These are phyloP conservation scores for Hymenoscyphus fraxineus DNA, from an alignment of 2,329 filamentous ascomycete species.

Conservation along the genomic window DNA sequence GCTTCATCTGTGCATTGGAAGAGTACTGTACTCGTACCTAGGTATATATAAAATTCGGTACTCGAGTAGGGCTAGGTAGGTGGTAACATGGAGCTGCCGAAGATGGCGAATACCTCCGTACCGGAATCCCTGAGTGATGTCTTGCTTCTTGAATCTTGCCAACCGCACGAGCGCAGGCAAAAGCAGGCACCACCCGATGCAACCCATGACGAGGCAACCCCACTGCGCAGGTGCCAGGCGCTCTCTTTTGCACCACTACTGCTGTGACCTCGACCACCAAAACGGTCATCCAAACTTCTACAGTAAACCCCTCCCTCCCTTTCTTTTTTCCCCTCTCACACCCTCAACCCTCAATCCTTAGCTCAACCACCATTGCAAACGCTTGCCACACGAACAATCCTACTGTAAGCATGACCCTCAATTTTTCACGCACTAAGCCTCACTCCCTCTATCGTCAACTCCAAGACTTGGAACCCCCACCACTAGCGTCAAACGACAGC, in stretches of 20 bases:
- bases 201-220: background rate
- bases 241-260: background rate
- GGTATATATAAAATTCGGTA: too few relatives aligned
- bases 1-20: background rate
- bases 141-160: background rate
- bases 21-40: background rate
- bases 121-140: background rate
- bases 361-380: background rate
- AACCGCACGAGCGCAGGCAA: background rate
- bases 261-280: background rate
- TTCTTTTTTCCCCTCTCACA: background rate
- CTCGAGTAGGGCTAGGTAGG: background rate
- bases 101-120: constrained; percentile 3
- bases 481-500: constrained; percentile 19
- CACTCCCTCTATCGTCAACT: too few relatives aligned
- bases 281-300: background rate
- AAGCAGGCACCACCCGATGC: background rate
- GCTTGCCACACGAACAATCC: background rate
- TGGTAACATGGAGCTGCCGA: background rate
- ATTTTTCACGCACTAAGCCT: background rate
- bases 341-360: background rate
- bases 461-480: constrained; percentile 14
- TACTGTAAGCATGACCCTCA: background rate
- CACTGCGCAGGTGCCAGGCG: background rate
- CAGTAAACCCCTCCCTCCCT: background rate